Percentiles rank a stretch among this genome's conserved stretches.
Conservation (phyloP, 1,284 basidiomycete genomes). For the Ceratobasidium sp. region DNA sequence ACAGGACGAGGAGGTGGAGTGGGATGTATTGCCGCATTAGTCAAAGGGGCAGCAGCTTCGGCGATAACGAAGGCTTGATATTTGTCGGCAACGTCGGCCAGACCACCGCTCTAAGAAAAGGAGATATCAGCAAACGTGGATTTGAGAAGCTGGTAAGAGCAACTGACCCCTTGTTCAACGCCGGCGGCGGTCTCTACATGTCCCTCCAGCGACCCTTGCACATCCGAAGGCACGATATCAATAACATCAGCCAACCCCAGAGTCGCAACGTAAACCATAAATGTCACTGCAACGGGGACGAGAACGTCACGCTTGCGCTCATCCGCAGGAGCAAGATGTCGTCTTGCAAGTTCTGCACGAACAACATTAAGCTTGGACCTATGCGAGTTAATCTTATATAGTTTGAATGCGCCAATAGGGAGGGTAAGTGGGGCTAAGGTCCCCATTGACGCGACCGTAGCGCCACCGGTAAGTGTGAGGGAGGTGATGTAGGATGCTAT, state of each 20-base stretch:
- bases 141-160: too few species aligned
- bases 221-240: conserved; percentile 21
- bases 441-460: conserved; percentile 6
- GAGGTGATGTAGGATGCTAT: conserved; percentile 36
- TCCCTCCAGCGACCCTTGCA: conserved; percentile 14
- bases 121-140: background rate
- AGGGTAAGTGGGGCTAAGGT: conserved; percentile 2
- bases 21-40: background rate
- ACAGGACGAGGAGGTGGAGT: conserved; percentile 1
- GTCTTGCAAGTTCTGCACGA: conserved; percentile 22
- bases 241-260: conserved; percentile 35
- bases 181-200: conserved; percentile 1
- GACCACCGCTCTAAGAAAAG: background rate
- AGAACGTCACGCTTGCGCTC: conserved; percentile 28
- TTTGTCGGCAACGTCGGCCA: conserved; percentile 2
- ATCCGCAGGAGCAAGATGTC: background rate
- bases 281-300: conserved; percentile 31
- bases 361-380: conserved; percentile 16
- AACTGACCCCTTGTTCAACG: conserved; percentile 11
- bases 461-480: conserved; percentile 26
- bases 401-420: conserved; percentile 38
- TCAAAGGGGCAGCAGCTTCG: conserved; percentile 1
- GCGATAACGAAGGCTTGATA: conserved; percentile 17
- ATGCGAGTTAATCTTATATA: conserved; percentile 38
- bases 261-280: conserved; percentile 17